phyloP scores from a whole-genome alignment of 176 grass and related monocot genomes.

The Saccharum officinarum region DNA sequence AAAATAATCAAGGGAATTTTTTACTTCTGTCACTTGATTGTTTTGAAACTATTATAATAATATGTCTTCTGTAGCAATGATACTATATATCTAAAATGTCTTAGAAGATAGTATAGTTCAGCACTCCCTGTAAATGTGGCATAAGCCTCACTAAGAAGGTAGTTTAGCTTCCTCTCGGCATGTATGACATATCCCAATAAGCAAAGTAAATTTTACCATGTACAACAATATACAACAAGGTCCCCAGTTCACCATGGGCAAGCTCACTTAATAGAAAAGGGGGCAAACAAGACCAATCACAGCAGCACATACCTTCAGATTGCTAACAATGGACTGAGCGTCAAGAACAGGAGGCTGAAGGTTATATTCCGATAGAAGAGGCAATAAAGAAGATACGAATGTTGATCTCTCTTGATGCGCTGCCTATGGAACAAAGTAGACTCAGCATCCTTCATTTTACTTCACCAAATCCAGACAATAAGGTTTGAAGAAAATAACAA shows the following conservation, averaged over 20 bases:
- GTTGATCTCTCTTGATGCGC: conserved; percentile 96
- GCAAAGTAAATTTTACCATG: not conserved
- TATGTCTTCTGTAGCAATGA: not conserved
- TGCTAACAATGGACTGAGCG: conserved; percentile 91
- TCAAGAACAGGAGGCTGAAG: conserved; percentile 79
- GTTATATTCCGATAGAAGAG: conserved; percentile 82
- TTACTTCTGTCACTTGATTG: conserved; percentile 3
- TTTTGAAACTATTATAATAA: not conserved
- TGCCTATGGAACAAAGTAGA: conserved; percentile 55
- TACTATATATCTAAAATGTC: not conserved
- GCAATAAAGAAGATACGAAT: conserved; percentile 87
- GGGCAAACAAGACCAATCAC: conserved; percentile 9
- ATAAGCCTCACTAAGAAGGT: not conserved
- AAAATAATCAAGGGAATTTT: not conserved
- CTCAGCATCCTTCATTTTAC: conserved; percentile 10
- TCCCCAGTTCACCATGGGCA: not conserved
- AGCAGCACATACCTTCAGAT: conserved; percentile 66
- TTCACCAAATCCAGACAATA: conserved; percentile 15
- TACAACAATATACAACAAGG: not conserved
- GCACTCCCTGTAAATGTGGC: not conserved
- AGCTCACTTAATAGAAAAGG: conserved; percentile 2
- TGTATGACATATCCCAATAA: not conserved
- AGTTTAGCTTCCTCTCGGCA: conserved; percentile 9
- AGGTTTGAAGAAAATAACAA: conserved; percentile 9
- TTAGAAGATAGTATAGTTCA: conserved; percentile 11